Conservation (phyloP, 1,139 yeast genomes). For the Candida sp. region DNA sequence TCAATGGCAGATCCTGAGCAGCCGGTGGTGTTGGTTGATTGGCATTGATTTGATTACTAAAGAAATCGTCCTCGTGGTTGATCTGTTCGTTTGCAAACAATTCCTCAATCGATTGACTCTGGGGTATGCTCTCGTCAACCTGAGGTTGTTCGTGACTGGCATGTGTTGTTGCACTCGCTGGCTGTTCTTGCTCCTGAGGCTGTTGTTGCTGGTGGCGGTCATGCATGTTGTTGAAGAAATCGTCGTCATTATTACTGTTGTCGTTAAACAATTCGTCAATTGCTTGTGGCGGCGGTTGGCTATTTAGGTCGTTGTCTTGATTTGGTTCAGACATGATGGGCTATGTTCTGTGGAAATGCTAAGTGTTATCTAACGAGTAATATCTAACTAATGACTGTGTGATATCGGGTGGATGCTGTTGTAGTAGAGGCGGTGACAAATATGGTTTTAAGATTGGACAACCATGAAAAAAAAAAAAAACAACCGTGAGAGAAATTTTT, state of each 20-base stretch:
- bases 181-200: constrained; percentile 1
- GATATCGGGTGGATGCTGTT: not conserved
- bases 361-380: too few species aligned
- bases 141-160: not conserved
- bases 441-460: not conserved
- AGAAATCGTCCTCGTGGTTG: constrained; percentile 2
- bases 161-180: not conserved
- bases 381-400: too few species aligned
- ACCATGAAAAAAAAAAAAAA: not conserved
- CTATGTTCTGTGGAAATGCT: not conserved
- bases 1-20: not conserved
- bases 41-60: not conserved
- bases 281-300: not conserved
- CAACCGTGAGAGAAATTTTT: not conserved
- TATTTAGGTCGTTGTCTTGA: not conserved
- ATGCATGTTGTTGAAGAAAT: constrained; percentile 4
- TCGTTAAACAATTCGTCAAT: constrained; percentile 9
- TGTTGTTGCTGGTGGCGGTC: not conserved
- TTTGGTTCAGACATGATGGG: not conserved
- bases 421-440: not conserved
- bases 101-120: constrained; percentile 6
- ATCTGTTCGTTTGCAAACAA: constrained; percentile 4
- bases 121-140: not conserved
- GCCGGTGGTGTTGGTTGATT: not conserved
- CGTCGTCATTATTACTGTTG: constrained; percentile 1